Percentiles rank a stretch among this genome's conserved stretches.
These are phyloP conservation scores for Talaromyces sp. DNA, from an alignment of 2,329 filamentous ascomycete species.

Conservation along the genomic window DNA sequence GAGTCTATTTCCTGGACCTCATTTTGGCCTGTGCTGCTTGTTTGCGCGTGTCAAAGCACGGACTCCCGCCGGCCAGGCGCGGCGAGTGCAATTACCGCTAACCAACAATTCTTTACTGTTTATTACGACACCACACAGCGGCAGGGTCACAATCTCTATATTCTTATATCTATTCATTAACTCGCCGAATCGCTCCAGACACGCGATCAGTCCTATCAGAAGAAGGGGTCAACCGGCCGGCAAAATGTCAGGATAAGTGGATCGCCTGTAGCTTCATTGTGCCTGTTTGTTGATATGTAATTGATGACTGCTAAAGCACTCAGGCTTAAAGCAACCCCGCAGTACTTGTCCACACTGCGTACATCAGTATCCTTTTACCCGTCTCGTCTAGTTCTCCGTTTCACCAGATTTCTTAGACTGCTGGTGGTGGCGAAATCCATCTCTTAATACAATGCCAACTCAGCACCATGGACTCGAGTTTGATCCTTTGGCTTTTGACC, in stretches of 20 bases:
- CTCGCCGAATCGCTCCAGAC: not conserved
- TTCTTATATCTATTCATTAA: not conserved
- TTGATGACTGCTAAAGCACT: no score
- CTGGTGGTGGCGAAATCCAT: not conserved
- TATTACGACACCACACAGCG: not conserved
- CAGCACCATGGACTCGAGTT: not conserved
- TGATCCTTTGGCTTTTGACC: not conserved
- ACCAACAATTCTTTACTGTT: not conserved
- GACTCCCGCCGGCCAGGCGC: constrained; percentile 6
- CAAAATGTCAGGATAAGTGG: not conserved
- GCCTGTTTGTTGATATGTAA: not conserved
- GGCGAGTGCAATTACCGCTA: constrained; percentile 4
- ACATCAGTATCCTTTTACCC: not conserved
- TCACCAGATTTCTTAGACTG: not conserved
- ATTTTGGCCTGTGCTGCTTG: not conserved
- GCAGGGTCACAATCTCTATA: not conserved
- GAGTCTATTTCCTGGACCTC: constrained; percentile 1
- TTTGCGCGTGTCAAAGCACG: constrained; percentile 4
- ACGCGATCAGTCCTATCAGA: not conserved
- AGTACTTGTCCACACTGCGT: not conserved
- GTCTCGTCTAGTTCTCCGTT: not conserved
- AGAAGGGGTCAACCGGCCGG: not conserved
- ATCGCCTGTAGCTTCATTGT: not conserved
- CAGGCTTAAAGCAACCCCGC: not conserved
- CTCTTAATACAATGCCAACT: not conserved